These are phyloP conservation scores for Aspergillus diversus DNA, from an alignment of 495 filamentous ascomycete genomes.

Conservation along the genomic window DNA sequence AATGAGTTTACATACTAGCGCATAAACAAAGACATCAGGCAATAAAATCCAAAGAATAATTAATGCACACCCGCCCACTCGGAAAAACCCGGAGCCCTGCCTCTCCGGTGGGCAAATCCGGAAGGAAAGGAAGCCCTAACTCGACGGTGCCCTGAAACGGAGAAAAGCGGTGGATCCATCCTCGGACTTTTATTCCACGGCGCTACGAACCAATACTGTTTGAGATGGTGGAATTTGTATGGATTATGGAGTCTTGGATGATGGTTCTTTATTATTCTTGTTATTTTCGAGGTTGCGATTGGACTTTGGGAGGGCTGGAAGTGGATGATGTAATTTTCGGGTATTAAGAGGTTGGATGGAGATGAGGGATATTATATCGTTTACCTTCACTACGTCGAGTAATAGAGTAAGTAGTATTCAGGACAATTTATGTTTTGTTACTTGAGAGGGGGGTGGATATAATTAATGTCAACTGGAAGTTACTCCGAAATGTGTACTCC, in stretches of 20 bases:
- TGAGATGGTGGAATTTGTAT: background rate
- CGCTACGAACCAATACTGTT: background rate
- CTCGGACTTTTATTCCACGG: background rate
- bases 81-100: background rate
- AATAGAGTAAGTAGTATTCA: too few species aligned
- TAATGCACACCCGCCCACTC: background rate
- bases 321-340: background rate
- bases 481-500: too few species aligned
- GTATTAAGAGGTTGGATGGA: background rate
- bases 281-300: background rate
- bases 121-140: background rate
- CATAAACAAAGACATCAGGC: background rate
- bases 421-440: background rate
- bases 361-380: background rate
- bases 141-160: background rate
- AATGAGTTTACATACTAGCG: background rate
- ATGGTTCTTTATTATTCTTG: background rate
- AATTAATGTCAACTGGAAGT: too few species aligned
- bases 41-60: background rate
- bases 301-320: background rate
- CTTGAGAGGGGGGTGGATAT: background rate
- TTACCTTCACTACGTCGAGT: background rate
- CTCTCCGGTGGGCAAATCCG: background rate
- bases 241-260: background rate
- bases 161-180: background rate